These are phyloP conservation scores for Penicillium sp. DNA, from an alignment of 2,329 filamentous ascomycete species.

Conservation along the genomic window DNA sequence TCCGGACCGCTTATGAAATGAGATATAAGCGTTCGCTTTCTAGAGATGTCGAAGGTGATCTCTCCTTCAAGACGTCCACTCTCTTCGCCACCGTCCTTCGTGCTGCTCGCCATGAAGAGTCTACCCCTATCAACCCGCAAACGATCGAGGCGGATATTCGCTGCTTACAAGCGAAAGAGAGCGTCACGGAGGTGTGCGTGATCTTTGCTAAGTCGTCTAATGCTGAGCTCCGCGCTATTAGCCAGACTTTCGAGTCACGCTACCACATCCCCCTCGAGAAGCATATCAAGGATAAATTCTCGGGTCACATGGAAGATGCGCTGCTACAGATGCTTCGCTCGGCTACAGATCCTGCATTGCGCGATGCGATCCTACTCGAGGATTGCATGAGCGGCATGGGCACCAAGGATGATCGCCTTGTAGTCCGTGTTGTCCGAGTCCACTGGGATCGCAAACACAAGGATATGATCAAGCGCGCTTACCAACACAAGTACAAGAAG, in stretches of 20 bases:
- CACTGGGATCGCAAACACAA: constrained; percentile 81
- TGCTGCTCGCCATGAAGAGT: constrained; percentile 74
- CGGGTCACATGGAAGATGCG: constrained; percentile 86
- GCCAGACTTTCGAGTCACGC: constrained; percentile 68
- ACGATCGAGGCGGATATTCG: constrained; percentile 73
- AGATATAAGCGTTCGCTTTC: constrained; percentile 67
- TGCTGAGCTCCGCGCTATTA: constrained; percentile 79
- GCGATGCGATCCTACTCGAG: constrained; percentile 79
- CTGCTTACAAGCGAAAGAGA: constrained; percentile 64
- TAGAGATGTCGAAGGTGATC: constrained; percentile 69
- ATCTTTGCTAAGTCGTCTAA: constrained; percentile 75
- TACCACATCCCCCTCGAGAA: constrained; percentile 69
- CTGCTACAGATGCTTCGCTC: constrained; percentile 75
- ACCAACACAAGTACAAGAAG: constrained; percentile 66
- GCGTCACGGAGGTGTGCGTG: constrained; percentile 60
- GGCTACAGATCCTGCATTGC: constrained; percentile 76
- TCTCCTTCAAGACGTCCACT: constrained; percentile 80
- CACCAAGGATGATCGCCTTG: constrained; percentile 78
- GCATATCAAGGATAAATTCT: constrained; percentile 78
- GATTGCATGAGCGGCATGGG: constrained; percentile 82
- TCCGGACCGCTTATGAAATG: constrained; percentile 73
- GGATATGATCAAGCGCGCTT: constrained; percentile 75
- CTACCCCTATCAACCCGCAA: constrained; percentile 67
- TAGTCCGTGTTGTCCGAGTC: constrained; percentile 71
- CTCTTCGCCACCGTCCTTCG: constrained; percentile 81